A percentile compares a stretch with the other conserved stretches of the same genome.
phyloP scores from a whole-genome alignment of 2,329 filamentous ascomycete genomes.

The Lithohypha guttulata region DNA sequence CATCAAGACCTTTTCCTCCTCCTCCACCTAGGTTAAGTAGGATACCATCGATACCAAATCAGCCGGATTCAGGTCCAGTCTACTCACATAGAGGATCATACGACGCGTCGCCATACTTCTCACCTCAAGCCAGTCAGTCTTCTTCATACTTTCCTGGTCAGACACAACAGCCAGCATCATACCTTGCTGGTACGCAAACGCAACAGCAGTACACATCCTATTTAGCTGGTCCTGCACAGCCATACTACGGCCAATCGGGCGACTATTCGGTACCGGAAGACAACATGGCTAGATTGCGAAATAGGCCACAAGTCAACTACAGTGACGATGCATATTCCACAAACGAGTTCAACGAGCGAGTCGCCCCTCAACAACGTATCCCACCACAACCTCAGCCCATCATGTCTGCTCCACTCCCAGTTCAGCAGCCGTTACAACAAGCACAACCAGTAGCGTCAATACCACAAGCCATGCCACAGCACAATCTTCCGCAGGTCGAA shows the following conservation, averaged over 20 bases:
- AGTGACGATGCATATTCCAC: constrained; percentile 3
- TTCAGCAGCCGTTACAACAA: constrained; percentile 8
- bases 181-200: neutral
- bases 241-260: too few species aligned
- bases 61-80: constrained; percentile 24
- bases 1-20: constrained; percentile 38
- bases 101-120: constrained; percentile 38
- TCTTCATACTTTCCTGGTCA: constrained; percentile 19
- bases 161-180: constrained; percentile 5
- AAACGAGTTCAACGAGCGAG: constrained; percentile 2
- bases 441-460: constrained; percentile 8
- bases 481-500: constrained; percentile 47
- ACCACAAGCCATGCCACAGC: constrained; percentile 11
- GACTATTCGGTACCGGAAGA: constrained; percentile 1
- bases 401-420: constrained; percentile 1
- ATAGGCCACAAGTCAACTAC: constrained; percentile 6
- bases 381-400: constrained; percentile 7
- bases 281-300: constrained; percentile 7
- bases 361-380: constrained; percentile 4
- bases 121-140: constrained; percentile 23
- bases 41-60: constrained; percentile 24
- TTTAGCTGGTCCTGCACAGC: neutral
- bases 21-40: constrained; percentile 26
- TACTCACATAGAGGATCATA: constrained; percentile 30
- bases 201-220: constrained; percentile 1